Evolutionary conservation across 202 grass and related monocot species (phyloP), one percentile per base, ranked within the genome.

Genomic region (Carex arenaria): DNA sequence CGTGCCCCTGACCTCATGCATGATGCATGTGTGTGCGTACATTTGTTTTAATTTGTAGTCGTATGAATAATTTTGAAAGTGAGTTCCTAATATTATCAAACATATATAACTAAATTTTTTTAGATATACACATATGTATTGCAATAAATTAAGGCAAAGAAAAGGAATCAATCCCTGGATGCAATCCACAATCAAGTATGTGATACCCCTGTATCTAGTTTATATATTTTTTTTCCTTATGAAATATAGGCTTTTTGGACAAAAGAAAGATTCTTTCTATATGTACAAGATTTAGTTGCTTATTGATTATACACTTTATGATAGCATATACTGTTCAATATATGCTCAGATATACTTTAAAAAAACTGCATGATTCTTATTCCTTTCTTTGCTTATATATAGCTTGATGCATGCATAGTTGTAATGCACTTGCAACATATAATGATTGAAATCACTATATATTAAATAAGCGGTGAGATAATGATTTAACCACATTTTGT

Each of bases 231-330:
- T 70, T 11, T 14, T 75, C 28, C 38, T 53, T 75, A 55, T 43
- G 56, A 20, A 80, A 49, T 65, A 30, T 64, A 64, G 59, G 2
- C 38, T 64, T 64, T 30, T 80, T 18, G 3, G 19, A 64, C 18
- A 45, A 47, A 64, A 49, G n/a, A 10, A 64, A 81, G 36, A 81
- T 81, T 81, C 60, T 53, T 54, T 8, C 17, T 34, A 56, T 59
- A 49, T 22, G 4, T 17, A 61, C 17, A 67, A 65, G 42, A 82
- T 82, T 52, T 54, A 69, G 28, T 81, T 54, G 64, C 52, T 60
- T 55, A 74, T 74, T 85, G 13, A 38, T 85, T 84, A 72, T 75
- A 76, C 38, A 85, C 31, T 78, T 78, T 78, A 78, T 36, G 14
- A 57, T 56, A 8, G 17, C 52, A 55, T 55, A 59, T 59, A 22